These are phyloP conservation scores for Exobasidium cylindrosporum DNA, from an alignment of 1,284 basidiomycete genomes.

Conservation along the genomic window DNA sequence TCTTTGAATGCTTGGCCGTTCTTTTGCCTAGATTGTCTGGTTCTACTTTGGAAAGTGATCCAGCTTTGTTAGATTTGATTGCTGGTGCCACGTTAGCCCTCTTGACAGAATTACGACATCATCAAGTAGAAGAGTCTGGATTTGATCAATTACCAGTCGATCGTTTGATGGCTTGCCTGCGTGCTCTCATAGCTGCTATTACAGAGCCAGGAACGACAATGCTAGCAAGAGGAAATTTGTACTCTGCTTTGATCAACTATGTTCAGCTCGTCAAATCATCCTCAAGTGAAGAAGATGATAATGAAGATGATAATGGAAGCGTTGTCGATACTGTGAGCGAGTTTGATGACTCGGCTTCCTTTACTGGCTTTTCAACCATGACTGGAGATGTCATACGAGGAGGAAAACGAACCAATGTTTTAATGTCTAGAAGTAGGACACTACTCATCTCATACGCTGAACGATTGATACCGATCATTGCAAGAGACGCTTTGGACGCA, in stretches of 20 bases:
- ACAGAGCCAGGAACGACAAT: constrained; percentile 76
- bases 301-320: constrained; percentile 36
- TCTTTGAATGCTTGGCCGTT: constrained; percentile 47
- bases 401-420: constrained; percentile 45
- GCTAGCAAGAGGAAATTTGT: constrained; percentile 92
- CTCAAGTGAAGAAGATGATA: constrained; percentile 25
- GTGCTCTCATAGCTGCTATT: constrained; percentile 72
- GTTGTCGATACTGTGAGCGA: constrained; percentile 24
- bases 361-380: constrained; percentile 29
- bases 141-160: constrained; percentile 60
- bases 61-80: constrained; percentile 73
- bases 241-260: constrained; percentile 83
- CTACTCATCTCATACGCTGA: constrained; percentile 64
- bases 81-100: constrained; percentile 76
- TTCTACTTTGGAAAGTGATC: constrained; percentile 47
- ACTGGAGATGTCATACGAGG: constrained; percentile 23
- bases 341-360: constrained; percentile 30
- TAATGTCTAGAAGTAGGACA: constrained; percentile 65
- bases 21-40: constrained; percentile 42
- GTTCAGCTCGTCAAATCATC: constrained; percentile 63
- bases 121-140: constrained; percentile 26
- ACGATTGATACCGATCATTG: constrained; percentile 71
- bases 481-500: constrained; percentile 87
- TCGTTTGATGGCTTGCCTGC: constrained; percentile 72
- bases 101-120: constrained; percentile 68